phyloP scores from a whole-genome alignment of 129 eudicot species.

The Centella asiatica region DNA sequence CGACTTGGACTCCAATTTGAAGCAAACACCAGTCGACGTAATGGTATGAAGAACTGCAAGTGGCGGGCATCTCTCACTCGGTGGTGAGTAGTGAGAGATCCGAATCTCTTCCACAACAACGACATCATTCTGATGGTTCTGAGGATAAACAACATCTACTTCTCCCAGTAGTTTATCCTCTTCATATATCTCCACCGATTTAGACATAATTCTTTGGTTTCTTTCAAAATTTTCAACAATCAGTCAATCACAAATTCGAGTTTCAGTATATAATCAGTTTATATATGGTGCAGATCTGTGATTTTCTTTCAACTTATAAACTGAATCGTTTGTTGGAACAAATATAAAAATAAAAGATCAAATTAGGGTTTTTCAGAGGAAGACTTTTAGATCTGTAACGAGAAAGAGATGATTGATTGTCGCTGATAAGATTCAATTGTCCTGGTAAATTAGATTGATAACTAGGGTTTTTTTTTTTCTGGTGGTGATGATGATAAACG shows the following conservation, averaged over 20 bases:
- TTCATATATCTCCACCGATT: conserved; percentile 54
- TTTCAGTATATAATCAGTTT: conserved; percentile 19
- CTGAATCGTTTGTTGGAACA: too few relatives aligned
- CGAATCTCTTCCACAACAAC: conserved; percentile 44
- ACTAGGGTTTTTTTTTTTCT: neutral
- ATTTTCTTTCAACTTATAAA: conserved; percentile 4
- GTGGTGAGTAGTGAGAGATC: conserved; percentile 53
- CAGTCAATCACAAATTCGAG: conserved; percentile 23
- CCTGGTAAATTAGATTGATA: conserved; percentile 9
- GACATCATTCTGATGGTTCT: conserved; percentile 26
- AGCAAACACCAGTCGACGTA: conserved; percentile 51
- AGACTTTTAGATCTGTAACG: conserved; percentile 34
- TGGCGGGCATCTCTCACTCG: conserved; percentile 94
- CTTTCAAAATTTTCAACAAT: conserved; percentile 16
- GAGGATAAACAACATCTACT: conserved; percentile 45
- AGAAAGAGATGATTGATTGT: conserved; percentile 10
- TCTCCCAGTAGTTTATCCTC: conserved; percentile 83
- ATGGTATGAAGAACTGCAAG: conserved; percentile 87
- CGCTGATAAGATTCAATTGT: conserved; percentile 7
- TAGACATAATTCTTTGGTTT: conserved; percentile 35
- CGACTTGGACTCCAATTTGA: conserved; percentile 65
- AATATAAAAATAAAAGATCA: conserved; percentile 8
- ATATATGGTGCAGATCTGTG: conserved; percentile 22
- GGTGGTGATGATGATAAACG: conserved; percentile 3
- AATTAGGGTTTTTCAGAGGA: conserved; percentile 23